Conservation (phyloP, 2,329 filamentous ascomycete genomes). For the Penicillium frequentans region DNA sequence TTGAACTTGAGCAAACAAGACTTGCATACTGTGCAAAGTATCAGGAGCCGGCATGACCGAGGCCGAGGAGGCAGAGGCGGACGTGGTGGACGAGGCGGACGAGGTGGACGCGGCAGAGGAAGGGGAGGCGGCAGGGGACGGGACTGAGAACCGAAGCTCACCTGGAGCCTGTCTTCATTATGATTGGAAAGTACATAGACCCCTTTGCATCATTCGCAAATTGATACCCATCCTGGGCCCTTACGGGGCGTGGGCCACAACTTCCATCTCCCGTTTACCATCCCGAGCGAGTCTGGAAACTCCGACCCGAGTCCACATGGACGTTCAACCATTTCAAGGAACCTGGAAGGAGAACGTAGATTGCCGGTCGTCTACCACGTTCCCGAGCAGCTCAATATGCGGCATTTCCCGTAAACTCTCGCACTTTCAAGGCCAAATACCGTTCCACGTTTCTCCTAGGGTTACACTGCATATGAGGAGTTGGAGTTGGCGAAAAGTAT, state of each 20-base stretch:
- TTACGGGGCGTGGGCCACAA: not conserved
- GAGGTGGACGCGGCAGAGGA: constrained; percentile 9
- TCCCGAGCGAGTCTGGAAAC: not conserved
- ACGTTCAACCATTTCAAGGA: too few species aligned
- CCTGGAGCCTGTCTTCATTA: not conserved
- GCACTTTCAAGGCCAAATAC: not conserved
- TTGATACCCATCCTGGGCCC: not conserved
- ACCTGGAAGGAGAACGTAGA: too few species aligned
- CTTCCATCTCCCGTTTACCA: not conserved
- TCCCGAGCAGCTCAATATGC: not conserved
- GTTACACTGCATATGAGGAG: not conserved
- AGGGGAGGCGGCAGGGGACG: constrained; percentile 5
- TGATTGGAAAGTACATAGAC: not conserved
- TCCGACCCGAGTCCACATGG: too few species aligned
- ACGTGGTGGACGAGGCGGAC: not conserved
- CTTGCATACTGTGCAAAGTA: constrained; percentile 44
- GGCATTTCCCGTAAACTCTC: not conserved
- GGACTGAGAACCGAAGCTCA: not conserved
- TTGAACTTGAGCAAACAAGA: constrained; percentile 77
- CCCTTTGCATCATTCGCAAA: not conserved
- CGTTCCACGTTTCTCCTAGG: not conserved
- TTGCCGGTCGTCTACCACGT: not conserved
- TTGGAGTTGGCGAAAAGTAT: not conserved
- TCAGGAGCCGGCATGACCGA: constrained; percentile 10
- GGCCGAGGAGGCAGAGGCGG: not conserved